Base-by-base conservation (phyloP, 148 eudicot species). In the Pharnaceum exiguum region DNA sequence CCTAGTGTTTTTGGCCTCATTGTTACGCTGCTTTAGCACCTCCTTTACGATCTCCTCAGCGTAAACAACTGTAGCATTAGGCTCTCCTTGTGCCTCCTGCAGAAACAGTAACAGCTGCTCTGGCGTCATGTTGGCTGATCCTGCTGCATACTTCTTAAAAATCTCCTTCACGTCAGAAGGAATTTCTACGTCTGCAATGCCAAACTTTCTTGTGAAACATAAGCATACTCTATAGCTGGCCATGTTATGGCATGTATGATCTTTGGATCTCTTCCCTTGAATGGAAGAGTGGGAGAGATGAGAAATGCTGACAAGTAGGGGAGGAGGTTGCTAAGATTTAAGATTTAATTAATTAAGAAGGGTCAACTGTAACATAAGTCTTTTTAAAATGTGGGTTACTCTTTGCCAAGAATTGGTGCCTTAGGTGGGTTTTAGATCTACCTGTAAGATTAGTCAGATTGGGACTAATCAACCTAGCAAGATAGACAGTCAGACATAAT, bases 141-240 rank as follows among this genome's bases (percentile, higher is more conserved):
- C 82, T 0, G 36, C 76, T 0, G 83, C 48, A 57, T 84, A 87
- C 19, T 55, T 51, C 2, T 46, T 46, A 67, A 90, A 90, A 1
- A 77, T 36, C 11, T 62, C 76, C 50, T 63, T 72, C n/a, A 87
- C 78, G 33, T 90, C 93, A 5, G 67, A 45, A 22, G 97, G 95
- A 24, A 89, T 83, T 65, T 75, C 82, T 29, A 81, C 73, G 40
- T 70, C 78, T 27, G 62, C 36, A 15, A 77, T 62, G 70, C 70
- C 69, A 60, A 91, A 91, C 52, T 56, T 78, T 46, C 97, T 73
- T 16, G 75, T 80, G 66, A 82, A 90, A 47, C 93, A 87, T 40
- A 71, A 67, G 37, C 95, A 87, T 5, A 87, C 46, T 55, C 85
- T 77, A 66, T 79, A 89, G 31, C 71, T 83, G 51, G 81, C 87